Evolutionary conservation across 768 basidiomycete genomes (phyloP).

Genomic region (Phylloporus arenicola): DNA sequence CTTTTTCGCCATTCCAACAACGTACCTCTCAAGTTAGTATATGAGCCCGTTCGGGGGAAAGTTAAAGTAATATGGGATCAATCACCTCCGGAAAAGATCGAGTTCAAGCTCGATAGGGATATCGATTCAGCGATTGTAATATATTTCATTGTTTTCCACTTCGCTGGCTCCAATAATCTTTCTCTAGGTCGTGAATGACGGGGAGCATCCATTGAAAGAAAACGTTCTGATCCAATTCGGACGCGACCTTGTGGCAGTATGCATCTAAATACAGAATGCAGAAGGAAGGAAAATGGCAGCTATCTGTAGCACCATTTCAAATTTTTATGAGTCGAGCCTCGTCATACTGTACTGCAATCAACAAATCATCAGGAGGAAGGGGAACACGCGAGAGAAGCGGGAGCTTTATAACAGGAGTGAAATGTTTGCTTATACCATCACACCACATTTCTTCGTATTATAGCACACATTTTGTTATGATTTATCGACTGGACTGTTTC

Average conservation of each 20-base stretch:
- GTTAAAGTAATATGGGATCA: conserved; percentile 10
- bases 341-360: too few relatives aligned
- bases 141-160: not conserved
- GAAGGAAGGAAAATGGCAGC: not conserved
- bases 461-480: conserved; percentile 23
- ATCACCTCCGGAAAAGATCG: conserved; percentile 8
- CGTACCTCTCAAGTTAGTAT: conserved; percentile 11
- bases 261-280: not conserved
- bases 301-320: too few relatives aligned
- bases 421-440: too few relatives aligned
- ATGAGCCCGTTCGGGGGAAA: conserved; percentile 2
- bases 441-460: conserved; percentile 19
- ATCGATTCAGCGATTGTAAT: conserved; percentile 13
- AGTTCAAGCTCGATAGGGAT: conserved; percentile 17
- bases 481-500: conserved; percentile 20
- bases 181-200: conserved; percentile 24
- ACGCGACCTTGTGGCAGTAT: conserved; percentile 12
- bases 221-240: conserved; percentile 24
- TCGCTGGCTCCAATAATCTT: not conserved
- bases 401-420: too few relatives aligned
- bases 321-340: too few relatives aligned
- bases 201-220: conserved; percentile 1
- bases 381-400: too few relatives aligned
- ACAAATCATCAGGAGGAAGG: too few relatives aligned
- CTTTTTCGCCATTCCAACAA: conserved; percentile 10